phyloP scores from a whole-genome alignment of 225 moss, liverwort and hornwort genomes.

The Physcomitrellopsis africana region DNA sequence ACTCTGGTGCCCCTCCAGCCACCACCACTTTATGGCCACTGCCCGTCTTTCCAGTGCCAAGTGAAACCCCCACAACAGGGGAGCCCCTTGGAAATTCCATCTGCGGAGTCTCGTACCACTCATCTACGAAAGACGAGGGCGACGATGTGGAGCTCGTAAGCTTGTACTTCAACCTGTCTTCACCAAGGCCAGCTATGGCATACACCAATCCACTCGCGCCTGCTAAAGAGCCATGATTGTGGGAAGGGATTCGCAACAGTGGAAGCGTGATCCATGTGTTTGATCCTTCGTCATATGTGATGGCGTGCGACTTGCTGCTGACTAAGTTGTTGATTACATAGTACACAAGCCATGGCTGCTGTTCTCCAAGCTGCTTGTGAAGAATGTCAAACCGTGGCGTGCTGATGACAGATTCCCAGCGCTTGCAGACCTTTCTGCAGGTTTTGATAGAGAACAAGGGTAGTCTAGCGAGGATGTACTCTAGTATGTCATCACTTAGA shows the following conservation, averaged over 20 bases:
- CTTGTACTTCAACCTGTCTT: conserved; percentile 53
- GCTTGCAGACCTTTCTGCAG: conserved; percentile 52
- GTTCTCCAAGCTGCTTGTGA: conserved; percentile 49
- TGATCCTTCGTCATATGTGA: conserved; percentile 40
- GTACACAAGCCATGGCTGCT: conserved; percentile 51
- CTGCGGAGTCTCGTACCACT: conserved; percentile 50
- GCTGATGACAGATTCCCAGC: conserved; percentile 35
- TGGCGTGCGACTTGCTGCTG: conserved; percentile 42
- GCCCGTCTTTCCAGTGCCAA: conserved; percentile 28
- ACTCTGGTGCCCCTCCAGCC: conserved; percentile 58
- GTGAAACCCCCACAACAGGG: conserved; percentile 47
- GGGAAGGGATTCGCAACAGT: conserved; percentile 37
- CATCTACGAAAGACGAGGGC: conserved; percentile 30
- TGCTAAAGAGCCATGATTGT: conserved; percentile 48
- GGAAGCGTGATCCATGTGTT: conserved; percentile 45
- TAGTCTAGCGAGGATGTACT: conserved; percentile 48
- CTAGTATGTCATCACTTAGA: conserved; percentile 51
- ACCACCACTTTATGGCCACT: conserved; percentile 51
- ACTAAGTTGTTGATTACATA: conserved; percentile 53
- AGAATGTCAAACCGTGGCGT: conserved; percentile 46
- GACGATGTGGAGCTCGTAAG: conserved; percentile 35
- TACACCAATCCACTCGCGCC: conserved; percentile 43
- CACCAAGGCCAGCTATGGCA: conserved; percentile 46
- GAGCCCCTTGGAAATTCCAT: conserved; percentile 45
- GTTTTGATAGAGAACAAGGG: conserved; percentile 43